Evolutionary conservation across 305 asterid genomes (phyloP).

Genomic region (Stenogyne calaminthoides): DNA sequence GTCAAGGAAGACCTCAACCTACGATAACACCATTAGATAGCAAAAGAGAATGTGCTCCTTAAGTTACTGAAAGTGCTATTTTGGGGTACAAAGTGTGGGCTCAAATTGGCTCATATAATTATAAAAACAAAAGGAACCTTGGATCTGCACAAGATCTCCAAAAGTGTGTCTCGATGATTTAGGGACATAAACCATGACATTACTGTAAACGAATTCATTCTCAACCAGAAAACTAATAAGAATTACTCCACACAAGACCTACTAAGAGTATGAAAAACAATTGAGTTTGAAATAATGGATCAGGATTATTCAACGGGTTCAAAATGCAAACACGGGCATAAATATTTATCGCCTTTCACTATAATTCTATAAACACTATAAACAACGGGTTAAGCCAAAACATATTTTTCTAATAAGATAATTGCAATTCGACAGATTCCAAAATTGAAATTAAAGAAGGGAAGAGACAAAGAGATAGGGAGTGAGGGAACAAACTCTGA

Average conservation of each 20-base stretch:
- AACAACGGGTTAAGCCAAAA: not conserved
- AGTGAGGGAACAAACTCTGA: slow-evolving; percentile 50
- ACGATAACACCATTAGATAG: not conserved
- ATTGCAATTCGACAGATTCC: not conserved
- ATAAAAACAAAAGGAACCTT: not conserved
- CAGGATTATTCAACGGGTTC: not conserved
- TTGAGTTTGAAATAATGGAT: not conserved
- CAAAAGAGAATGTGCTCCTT: not conserved
- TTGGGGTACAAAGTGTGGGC: not conserved
- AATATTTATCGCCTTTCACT: not conserved
- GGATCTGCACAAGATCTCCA: not conserved
- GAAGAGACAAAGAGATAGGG: not conserved
- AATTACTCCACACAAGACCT: not conserved
- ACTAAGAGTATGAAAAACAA: not conserved
- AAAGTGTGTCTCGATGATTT: not conserved
- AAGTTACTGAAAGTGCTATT: not conserved
- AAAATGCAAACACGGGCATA: not conserved
- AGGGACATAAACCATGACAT: not conserved
- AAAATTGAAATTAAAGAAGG: not conserved
- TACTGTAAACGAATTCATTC: not conserved
- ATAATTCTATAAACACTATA: not conserved
- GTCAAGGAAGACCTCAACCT: not conserved
- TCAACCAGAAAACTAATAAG: slow-evolving; percentile 2
- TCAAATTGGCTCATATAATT: not conserved
- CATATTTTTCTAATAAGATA: not conserved